Conservation (phyloP, 2,329 filamentous ascomycete species). For the Trichothecium roseum region DNA sequence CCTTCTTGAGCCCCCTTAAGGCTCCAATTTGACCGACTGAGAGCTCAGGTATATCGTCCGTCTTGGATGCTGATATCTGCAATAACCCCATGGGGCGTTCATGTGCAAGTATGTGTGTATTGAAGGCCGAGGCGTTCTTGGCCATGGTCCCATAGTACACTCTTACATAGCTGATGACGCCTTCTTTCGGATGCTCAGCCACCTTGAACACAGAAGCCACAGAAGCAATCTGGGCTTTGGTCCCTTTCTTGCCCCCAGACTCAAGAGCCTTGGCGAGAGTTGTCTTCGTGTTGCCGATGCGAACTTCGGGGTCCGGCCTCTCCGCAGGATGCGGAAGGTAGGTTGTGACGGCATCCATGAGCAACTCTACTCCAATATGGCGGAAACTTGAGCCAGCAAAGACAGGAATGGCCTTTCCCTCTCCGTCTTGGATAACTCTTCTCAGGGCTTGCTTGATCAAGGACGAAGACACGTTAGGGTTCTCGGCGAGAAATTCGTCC, state of each 20-base stretch:
- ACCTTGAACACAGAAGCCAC: constrained; percentile 84
- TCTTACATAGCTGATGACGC: constrained; percentile 82
- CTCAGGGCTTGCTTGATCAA: constrained; percentile 67
- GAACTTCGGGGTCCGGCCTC: constrained; percentile 69
- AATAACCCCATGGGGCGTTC: constrained; percentile 74
- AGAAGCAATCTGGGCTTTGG: constrained; percentile 27
- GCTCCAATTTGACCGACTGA: constrained; percentile 87
- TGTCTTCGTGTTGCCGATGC: constrained; percentile 40
- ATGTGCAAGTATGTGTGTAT: constrained; percentile 70
- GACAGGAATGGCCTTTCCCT: constrained; percentile 69
- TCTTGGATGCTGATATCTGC: constrained; percentile 82
- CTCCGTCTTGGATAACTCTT: constrained; percentile 54
- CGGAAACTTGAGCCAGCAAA: constrained; percentile 89
- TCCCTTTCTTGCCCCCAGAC: constrained; percentile 23
- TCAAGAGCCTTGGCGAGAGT: constrained; percentile 26
- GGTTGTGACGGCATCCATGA: constrained; percentile 81
- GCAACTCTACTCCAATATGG: constrained; percentile 86
- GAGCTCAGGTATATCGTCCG: constrained; percentile 73
- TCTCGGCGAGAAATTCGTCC: constrained; percentile 69
- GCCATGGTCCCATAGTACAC: constrained; percentile 79
- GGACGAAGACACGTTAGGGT: constrained; percentile 60
- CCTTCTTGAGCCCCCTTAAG: constrained; percentile 77
- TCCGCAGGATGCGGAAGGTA: constrained; percentile 77
- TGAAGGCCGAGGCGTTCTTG: constrained; percentile 69
- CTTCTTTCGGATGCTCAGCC: constrained; percentile 74